Base-by-base conservation (phyloP, 176 grass and related monocot genomes). In the Oryza rufipogon region DNA sequence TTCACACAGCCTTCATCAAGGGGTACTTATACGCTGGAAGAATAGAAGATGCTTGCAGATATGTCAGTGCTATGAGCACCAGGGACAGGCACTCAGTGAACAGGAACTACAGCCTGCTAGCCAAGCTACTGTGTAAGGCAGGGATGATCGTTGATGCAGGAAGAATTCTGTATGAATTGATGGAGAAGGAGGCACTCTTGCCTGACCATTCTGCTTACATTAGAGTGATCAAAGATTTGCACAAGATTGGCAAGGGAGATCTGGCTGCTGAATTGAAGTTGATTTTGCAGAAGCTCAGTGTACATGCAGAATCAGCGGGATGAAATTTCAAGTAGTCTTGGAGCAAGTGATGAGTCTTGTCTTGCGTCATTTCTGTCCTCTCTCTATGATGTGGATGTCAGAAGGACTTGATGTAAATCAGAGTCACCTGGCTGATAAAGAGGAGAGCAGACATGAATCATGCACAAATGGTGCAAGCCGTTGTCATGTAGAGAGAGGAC, bases 1-100 rank as follows among this genome's bases (percentile, higher is more conserved):
- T 91, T 36, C 92, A 98, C 83, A 84, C 85, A 13, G 80, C 93
- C 15, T 95, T 98, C 68, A 95, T 98, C 47, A 98, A 95, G 71
- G 92, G 92, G 2, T 93, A 91, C 60, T 92, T 95, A 76, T 63
- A 56, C 20, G 63, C 72, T 0, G 91, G 91, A 26, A 81, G 85
- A 66, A 76, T 60, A 5, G 83, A 89, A 54, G 92, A 95, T 87
- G 89, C 91, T 23, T 80, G 73, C 16, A 76, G 81, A 15, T 98
- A 98, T 87, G 85, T 93, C 36, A 51, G 67, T 28, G 85, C 66
- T 74, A 95, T 89, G 92, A 95, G 83, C 64, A 52, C 66, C 23
- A 91, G 74, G 87, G 92, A 93, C 74, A 88, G 70, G 32, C 89
- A 45, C 60, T 92, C 96, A 0, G 36, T 38, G 15, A 95, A 98